These are phyloP conservation scores for Didymella lethalis DNA, from an alignment of 2,329 filamentous ascomycete species.

Conservation along the genomic window DNA sequence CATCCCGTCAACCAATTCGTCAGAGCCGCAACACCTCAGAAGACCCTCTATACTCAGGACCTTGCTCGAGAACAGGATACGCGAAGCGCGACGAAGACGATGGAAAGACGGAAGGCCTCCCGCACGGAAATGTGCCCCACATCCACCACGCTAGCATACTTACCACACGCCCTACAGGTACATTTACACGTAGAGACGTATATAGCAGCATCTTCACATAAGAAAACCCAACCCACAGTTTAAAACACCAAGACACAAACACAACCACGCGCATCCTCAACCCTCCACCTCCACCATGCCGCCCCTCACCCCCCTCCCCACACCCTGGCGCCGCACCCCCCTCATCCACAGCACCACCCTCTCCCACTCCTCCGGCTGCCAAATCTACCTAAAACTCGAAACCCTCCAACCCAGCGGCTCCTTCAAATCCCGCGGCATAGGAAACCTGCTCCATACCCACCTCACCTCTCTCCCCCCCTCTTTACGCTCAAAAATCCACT, in stretches of 20 bases:
- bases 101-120: not conserved
- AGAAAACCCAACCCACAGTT: too few relatives aligned
- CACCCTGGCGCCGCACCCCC: slow-evolving; percentile 72
- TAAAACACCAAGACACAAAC: not conserved
- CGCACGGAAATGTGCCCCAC: not conserved
- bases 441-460: slow-evolving; percentile 67
- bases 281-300: not conserved
- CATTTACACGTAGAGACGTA: not conserved
- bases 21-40: not conserved
- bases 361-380: slow-evolving; percentile 73
- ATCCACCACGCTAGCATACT: slow-evolving; percentile 6
- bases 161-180: slow-evolving; percentile 16
- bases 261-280: not conserved
- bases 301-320: not conserved
- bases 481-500: slow-evolving; percentile 59
- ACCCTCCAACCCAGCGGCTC: slow-evolving; percentile 81
- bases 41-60: not conserved
- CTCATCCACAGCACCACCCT: slow-evolving; percentile 70
- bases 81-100: not conserved
- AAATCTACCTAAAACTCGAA: slow-evolving; percentile 82
- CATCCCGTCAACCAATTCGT: slow-evolving; percentile 4
- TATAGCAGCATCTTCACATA: not conserved
- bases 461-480: slow-evolving; percentile 38
- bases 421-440: slow-evolving; percentile 80
- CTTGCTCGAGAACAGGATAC: not conserved